phyloP scores from a whole-genome alignment of 768 basidiomycete species.

The Daedaleopsis sinensis region DNA sequence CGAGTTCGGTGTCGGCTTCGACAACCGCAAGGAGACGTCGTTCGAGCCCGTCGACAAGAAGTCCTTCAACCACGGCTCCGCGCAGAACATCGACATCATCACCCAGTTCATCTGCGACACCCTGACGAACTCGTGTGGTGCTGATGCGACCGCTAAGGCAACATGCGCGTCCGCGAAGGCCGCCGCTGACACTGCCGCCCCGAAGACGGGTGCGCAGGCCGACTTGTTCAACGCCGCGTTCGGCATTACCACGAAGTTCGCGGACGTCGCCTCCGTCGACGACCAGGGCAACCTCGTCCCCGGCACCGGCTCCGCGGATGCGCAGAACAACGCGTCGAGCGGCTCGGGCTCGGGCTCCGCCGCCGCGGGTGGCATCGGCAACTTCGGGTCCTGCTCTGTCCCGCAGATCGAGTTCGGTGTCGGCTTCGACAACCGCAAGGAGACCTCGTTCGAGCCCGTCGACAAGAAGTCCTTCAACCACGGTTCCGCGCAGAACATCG shows the following conservation, averaged over 20 bases:
- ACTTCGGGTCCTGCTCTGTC: conserved; percentile 59
- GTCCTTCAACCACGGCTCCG: conserved; percentile 59
- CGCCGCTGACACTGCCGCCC: conserved; percentile 27
- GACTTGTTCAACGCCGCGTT: conserved; percentile 66
- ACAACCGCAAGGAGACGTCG: conserved; percentile 53
- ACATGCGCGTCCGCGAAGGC: conserved; percentile 47
- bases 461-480: conserved; percentile 54
- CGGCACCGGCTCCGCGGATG: conserved; percentile 29
- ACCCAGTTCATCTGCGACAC: conserved; percentile 60
- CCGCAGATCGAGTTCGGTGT: conserved; percentile 57
- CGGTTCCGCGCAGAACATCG: conserved; percentile 62
- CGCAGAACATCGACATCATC: conserved; percentile 63
- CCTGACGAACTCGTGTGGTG: conserved; percentile 54
- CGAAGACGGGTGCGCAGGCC: conserved; percentile 52
- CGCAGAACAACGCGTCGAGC: no score
- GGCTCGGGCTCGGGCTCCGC: conserved; percentile 19
- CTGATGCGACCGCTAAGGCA: conserved; percentile 53
- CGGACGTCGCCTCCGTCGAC: conserved; percentile 43
- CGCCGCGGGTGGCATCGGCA: conserved; percentile 26
- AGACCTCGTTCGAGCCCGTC: conserved; percentile 56
- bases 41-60: conserved; percentile 53
- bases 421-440: conserved; percentile 57
- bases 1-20: conserved; percentile 57
- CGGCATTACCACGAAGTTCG: conserved; percentile 58
- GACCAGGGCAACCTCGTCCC: conserved; percentile 45